Evolutionary conservation across 306 rosid species (phyloP), one percentile per base, ranked within the genome.

Genomic region (Acmispon strigosus): DNA sequence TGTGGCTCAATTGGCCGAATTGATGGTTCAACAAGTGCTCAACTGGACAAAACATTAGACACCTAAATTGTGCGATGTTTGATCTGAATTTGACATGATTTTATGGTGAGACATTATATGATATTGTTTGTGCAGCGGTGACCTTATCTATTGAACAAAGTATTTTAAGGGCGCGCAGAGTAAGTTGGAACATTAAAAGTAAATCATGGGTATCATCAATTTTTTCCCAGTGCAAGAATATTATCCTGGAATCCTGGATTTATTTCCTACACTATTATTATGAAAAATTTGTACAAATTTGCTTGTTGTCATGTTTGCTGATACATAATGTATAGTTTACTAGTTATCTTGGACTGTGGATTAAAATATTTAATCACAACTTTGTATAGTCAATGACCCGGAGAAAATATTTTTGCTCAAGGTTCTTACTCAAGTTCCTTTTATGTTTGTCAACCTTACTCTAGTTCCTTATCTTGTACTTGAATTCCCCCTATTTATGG

Each of bases 261-360:
- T 74, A 66, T 75, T 41, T 74, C 53, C 69, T 27, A 14, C 17
- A 54, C 61, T 72, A 18, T 24, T 50, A 64, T 59, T n/a, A 43
- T 7, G 22, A 7, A 20, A 11, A 13, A 12, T n/a, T 19, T 74
- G 86, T 75, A 75, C 62, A 82, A 45, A 70, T 36, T 34, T 52
- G 53, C 53, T 45, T 5, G 43, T 50, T 42, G 17, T 59, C 32
- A 29, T 55, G 75, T 43, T 54, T 42, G 68, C 62, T 63, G 72
- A 47, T 70, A 19, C 57, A 20, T 2, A 58, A 24, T 78, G 80
- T 74, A 78, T 74, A 74, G 81, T 14, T 24, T 45, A 14, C 20
- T 36, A 4, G 73, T 32, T 32, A 32, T 32, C 3, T 6, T 58
- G 66, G 70, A 49, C 61, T 34, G 66, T 59, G 48, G 55, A 72